phyloP scores from a whole-genome alignment of 1,284 basidiomycete genomes.

The Moesziomyces parantarcticus region DNA sequence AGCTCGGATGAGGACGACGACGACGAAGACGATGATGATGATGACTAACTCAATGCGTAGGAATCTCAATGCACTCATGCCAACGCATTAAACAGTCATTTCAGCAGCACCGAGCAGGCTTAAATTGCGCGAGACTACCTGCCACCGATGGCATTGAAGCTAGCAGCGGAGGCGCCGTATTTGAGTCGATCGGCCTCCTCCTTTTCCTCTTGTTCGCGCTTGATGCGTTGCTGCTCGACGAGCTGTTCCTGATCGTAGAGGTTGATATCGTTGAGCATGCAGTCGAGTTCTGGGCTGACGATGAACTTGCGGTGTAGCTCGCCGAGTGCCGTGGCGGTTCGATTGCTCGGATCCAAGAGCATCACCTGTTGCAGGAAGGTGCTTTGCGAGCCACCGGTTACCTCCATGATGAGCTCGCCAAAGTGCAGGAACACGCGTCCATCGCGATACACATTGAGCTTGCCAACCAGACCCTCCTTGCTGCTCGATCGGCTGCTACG shows the following conservation, averaged over 20 bases:
- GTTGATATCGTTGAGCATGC: conserved; percentile 74
- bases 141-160: conserved; percentile 16
- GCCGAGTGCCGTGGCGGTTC: conserved; percentile 79
- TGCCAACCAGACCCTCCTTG: conserved; percentile 59
- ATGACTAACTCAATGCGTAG: conserved; percentile 5
- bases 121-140: neutral
- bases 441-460: conserved; percentile 59
- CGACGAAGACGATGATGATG: conserved; percentile 38
- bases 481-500: neutral
- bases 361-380: conserved; percentile 91
- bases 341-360: conserved; percentile 75
- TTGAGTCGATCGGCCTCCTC: conserved; percentile 22
- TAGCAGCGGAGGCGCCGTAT: conserved; percentile 18
- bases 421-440: conserved; percentile 59
- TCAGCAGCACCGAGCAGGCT: no score
- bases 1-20: conserved; percentile 65
- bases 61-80: neutral
- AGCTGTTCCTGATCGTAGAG: conserved; percentile 30
- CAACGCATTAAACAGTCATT: neutral
- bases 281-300: conserved; percentile 84
- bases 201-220: conserved; percentile 18
- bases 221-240: conserved; percentile 7
- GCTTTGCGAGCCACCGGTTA: conserved; percentile 83
- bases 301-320: conserved; percentile 86
- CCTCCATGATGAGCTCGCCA: conserved; percentile 63